These are phyloP conservation scores for Fragaria iinumae DNA, from an alignment of 306 rosid genomes.

Conservation along the genomic window DNA sequence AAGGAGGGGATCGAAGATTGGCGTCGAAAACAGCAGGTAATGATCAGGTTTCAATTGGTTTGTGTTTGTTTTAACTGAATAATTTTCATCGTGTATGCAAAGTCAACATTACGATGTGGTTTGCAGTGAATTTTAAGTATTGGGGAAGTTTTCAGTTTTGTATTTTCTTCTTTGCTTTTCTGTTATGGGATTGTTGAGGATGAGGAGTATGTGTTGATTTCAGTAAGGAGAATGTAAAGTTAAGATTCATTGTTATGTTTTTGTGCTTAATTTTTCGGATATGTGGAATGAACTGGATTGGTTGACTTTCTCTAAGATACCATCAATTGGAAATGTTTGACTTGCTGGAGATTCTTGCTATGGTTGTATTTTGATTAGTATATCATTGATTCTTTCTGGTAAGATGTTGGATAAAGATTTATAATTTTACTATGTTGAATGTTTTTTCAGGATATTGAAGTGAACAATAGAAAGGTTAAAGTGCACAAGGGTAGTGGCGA, in stretches of 20 bases:
- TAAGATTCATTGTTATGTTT: background rate
- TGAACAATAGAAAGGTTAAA: slow-evolving; percentile 76
- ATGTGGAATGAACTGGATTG: background rate
- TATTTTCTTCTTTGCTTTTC: background rate
- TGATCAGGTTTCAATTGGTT: slow-evolving; percentile 3
- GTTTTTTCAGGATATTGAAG: slow-evolving; percentile 65
- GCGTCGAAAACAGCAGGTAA: slow-evolving; percentile 84
- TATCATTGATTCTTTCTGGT: background rate
- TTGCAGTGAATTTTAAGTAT: background rate
- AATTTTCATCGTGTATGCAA: background rate
- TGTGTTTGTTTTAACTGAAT: background rate
- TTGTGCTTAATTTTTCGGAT: background rate
- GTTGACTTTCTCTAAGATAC: background rate
- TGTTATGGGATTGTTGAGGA: background rate
- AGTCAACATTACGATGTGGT: background rate
- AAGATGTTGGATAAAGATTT: background rate
- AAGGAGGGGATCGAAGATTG: slow-evolving; percentile 85
- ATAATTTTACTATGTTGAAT: background rate
- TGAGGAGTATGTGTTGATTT: background rate
- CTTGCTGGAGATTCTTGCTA: slow-evolving; percentile 3
- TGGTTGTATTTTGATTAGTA: background rate
- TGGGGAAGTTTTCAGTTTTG: background rate
- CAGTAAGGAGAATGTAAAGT: background rate
- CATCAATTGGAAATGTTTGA: background rate
- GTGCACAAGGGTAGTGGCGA: slow-evolving; percentile 57